Evolutionary conservation across 2,329 filamentous ascomycete species (phyloP).

Genomic region (Phaeosphaeria sp.): DNA sequence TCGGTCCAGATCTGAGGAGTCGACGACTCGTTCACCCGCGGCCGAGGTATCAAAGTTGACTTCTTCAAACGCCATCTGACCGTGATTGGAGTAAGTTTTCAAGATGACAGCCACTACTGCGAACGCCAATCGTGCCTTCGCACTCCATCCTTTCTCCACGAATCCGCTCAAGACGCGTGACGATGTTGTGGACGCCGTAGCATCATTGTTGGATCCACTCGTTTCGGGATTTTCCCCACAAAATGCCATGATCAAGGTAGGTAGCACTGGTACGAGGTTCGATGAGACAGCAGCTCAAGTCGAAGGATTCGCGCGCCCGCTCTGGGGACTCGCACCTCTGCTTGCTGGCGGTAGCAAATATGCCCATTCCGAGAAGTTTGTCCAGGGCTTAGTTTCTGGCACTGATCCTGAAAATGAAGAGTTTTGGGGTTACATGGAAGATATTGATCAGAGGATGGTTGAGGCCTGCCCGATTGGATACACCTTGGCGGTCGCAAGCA

Average conservation of each 20-base stretch:
- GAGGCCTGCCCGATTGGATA: conserved; percentile 83
- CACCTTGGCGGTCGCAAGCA: conserved; percentile 71
- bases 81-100: conserved; percentile 1
- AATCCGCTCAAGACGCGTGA: conserved; percentile 51
- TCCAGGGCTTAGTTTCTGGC: conserved; percentile 72
- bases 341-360: conserved; percentile 73
- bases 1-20: not conserved
- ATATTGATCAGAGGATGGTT: conserved; percentile 83
- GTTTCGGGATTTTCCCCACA: conserved; percentile 73
- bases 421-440: conserved; percentile 78
- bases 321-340: conserved; percentile 76
- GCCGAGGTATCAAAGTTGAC: not conserved
- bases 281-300: conserved; percentile 79
- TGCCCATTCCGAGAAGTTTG: conserved; percentile 68
- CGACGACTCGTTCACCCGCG: not conserved
- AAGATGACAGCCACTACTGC: conserved; percentile 41
- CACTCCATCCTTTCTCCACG: conserved; percentile 51
- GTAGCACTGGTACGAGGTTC: conserved; percentile 76
- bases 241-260: conserved; percentile 70
- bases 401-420: conserved; percentile 73
- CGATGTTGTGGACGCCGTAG: conserved; percentile 52
- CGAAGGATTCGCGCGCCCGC: conserved; percentile 75
- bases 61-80: not conserved
- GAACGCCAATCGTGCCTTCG: conserved; percentile 51
- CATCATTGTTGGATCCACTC: conserved; percentile 70